Base-by-base conservation (phyloP, 2,329 filamentous ascomycete species). In the Pyrenochaeta sp. region DNA sequence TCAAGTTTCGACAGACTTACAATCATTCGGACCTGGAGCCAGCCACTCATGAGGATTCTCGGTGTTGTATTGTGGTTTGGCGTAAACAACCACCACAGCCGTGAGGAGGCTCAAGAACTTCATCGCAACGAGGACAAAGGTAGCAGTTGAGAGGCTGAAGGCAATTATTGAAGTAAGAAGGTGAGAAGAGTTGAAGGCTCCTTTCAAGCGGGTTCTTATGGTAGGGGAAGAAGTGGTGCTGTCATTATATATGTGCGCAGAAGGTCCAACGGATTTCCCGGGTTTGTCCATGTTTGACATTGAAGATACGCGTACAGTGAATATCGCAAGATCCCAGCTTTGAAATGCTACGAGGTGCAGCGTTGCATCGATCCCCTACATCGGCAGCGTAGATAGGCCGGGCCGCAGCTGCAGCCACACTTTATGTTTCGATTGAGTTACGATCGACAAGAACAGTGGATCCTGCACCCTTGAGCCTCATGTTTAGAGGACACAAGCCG, bases 11-110 rank as follows among this genome's bases (percentile, higher is more conserved):
- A 3, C 9, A 6, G 22, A 18, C 29, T 34, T 52, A 53, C 56
- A 59, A 17, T 60, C 57, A 19, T 46, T 21, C 3, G 51, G 39
- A 3, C 51, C 55, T 1, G 35, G 42, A 7, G 57, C 37, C 9
- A 55, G 51, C 59, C 57, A 62, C 17, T 41, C 45, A 21, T 60
- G 55, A 8, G 54, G 37, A 15, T 56, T 45, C 3, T 13, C 2
- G 5, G 40, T 22, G 20, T 28, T 23, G 15, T 53, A 42, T 20
- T 53, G 41, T 8, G 43, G 48, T 15, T 9, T 42, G 3, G 49
- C 41, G 6, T 48, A 47, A 11, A n/a, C 46, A 8, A 53, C 13
- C 3, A 45, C 39, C 13, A 35, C 43, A 3, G 43, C 39, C n/a
- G 35, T 27, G 9, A 27, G 24, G 5, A 27, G 4, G 24, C 24